Conservation (phyloP, 352 stramenopile species). For the Pythium volutum region DNA sequence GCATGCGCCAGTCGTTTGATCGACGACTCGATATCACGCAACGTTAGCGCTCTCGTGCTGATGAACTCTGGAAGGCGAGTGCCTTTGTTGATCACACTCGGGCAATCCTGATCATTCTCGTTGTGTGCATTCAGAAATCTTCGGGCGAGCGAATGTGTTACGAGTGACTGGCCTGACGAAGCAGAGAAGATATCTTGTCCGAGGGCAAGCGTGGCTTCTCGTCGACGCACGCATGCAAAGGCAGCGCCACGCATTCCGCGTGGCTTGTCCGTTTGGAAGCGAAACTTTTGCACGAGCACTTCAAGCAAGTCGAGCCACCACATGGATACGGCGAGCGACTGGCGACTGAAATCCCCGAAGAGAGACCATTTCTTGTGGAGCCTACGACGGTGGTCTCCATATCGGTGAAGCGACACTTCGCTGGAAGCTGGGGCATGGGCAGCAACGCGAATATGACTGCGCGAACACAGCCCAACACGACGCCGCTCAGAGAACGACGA, state of each 20-base stretch:
- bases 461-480: constrained; percentile 16
- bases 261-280: constrained; percentile 24
- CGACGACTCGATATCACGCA: constrained; percentile 1
- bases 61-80: neutral
- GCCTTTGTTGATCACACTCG: neutral
- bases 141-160: constrained; percentile 33
- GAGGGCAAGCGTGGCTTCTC: constrained; percentile 29
- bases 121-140: constrained; percentile 33
- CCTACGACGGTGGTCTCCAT: neutral
- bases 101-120: constrained; percentile 3
- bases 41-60: neutral
- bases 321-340: constrained; percentile 15
- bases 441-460: constrained; percentile 15
- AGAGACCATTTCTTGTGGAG: constrained; percentile 21
- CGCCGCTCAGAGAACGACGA: neutral
- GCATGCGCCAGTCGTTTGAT: neutral
- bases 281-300: constrained; percentile 37
- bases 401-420: neutral
- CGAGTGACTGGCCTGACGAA: neutral
- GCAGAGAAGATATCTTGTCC: constrained; percentile 13
- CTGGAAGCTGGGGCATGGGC: constrained; percentile 1
- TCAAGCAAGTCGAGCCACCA: constrained; percentile 36
- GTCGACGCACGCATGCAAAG: constrained; percentile 29
- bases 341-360: constrained; percentile 23
- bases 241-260: constrained; percentile 5